phyloP scores from a whole-genome alignment of 2,329 filamentous ascomycete genomes.

The Intubia oerlemansii region DNA sequence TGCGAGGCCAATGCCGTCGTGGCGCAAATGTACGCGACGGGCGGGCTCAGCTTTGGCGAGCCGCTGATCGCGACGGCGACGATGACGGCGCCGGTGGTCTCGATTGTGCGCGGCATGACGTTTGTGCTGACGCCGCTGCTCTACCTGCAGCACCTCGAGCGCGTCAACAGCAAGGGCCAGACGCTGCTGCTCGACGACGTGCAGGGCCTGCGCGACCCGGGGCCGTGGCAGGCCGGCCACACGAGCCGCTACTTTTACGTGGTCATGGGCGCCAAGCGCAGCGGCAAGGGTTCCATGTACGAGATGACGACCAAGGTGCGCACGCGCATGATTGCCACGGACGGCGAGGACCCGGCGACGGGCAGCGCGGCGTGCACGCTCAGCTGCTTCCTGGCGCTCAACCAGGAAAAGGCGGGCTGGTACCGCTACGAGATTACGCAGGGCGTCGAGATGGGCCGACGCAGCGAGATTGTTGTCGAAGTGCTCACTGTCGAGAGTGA shows the following conservation, averaged over 20 bases:
- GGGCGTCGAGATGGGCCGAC: constrained; percentile 45
- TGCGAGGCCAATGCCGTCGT: no score
- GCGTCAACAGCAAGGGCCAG: no score
- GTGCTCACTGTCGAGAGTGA: no score
- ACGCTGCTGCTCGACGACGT: constrained; percentile 3
- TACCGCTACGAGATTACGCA: constrained; percentile 31
- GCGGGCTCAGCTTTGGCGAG: constrained; percentile 12
- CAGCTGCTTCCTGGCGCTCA: constrained; percentile 28
- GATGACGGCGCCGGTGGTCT: constrained; percentile 26
- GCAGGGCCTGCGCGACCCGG: constrained; percentile 23
- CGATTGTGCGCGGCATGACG: constrained; percentile 53
- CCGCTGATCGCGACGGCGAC: constrained; percentile 15
- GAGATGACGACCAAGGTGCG: constrained; percentile 18
- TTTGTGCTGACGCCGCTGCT: constrained; percentile 46
- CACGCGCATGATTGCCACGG: constrained; percentile 35
- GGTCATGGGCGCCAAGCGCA: no score
- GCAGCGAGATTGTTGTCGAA: constrained; percentile 28
- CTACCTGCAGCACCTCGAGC: constrained; percentile 34
- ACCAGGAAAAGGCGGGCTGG: constrained; percentile 13
- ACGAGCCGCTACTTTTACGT: constrained; percentile 37
- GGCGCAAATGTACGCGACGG: background rate
- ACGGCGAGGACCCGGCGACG: constrained; percentile 37
- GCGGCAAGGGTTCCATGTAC: no score
- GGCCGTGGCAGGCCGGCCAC: constrained; percentile 29
- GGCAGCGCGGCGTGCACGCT: constrained; percentile 40